Conservation (phyloP, 2,329 filamentous ascomycete species). For the Magnaporthiopsis poae region DNA sequence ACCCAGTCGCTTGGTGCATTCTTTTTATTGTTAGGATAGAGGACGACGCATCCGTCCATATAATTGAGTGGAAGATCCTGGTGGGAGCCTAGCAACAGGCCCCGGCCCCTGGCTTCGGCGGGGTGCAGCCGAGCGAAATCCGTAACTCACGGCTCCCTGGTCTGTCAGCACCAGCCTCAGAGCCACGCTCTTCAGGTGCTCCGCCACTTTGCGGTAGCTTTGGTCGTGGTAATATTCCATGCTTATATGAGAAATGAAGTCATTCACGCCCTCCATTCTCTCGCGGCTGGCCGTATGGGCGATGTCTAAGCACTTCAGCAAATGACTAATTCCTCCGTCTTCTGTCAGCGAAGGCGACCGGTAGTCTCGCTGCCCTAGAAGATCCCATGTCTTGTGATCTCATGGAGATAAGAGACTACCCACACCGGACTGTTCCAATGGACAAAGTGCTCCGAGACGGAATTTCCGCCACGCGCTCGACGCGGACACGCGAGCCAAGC, state of each 20-base stretch:
- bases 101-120: neutral
- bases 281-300: no score
- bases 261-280: no score
- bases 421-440: no score
- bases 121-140: neutral
- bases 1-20: no score
- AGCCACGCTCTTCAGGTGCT: neutral
- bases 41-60: no score
- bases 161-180: neutral
- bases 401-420: neutral
- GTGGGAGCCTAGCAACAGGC: neutral
- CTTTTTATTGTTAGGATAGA: no score
- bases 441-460: no score
- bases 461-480: no score
- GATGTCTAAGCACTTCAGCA: neutral
- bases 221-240: neutral
- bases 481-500: no score
- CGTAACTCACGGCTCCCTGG: neutral
- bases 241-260: no score
- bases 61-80: no score
- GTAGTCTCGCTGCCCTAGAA: no score
- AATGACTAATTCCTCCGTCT: neutral
- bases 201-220: neutral
- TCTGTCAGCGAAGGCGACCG: neutral
- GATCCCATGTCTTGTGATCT: neutral